phyloP scores from a whole-genome alignment of 1,284 basidiomycete genomes.

The Rhodotorula glutinis region DNA sequence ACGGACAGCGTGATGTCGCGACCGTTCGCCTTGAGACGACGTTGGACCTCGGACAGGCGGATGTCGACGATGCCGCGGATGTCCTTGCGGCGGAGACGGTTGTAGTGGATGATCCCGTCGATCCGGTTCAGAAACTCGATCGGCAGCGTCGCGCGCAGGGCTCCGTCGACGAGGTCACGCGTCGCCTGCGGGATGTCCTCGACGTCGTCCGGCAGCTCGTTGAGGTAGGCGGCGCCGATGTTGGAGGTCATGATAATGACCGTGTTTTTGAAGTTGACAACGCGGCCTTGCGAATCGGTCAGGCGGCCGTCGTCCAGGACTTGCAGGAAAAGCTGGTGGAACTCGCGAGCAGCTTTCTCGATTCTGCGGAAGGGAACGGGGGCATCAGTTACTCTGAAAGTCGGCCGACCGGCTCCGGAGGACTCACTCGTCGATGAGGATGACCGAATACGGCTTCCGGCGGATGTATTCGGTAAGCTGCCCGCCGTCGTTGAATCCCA shows the following conservation, averaged over 20 bases:
- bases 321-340: slow-evolving; percentile 58
- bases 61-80: slow-evolving; percentile 56
- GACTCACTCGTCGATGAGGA: slow-evolving; percentile 50
- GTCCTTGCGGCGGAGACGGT: slow-evolving; percentile 53
- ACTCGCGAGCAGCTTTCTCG: slow-evolving; percentile 57
- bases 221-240: slow-evolving; percentile 52
- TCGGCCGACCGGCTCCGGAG: slow-evolving; percentile 52
- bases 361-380: slow-evolving; percentile 47
- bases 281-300: slow-evolving; percentile 40
- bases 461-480: slow-evolving; percentile 53
- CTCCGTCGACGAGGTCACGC: slow-evolving; percentile 52
- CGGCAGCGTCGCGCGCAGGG: slow-evolving; percentile 55
- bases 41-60: slow-evolving; percentile 60
- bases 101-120: slow-evolving; percentile 57
- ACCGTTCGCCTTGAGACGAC: slow-evolving; percentile 66
- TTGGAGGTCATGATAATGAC: slow-evolving; percentile 41
- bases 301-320: slow-evolving; percentile 55
- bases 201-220: slow-evolving; percentile 53
- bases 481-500: slow-evolving; percentile 90
- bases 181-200: slow-evolving; percentile 47
- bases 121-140: slow-evolving; percentile 58
- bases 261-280: slow-evolving; percentile 46
- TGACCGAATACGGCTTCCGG: slow-evolving; percentile 53
- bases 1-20: slow-evolving; percentile 76
- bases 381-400: slow-evolving; percentile 31